Base-by-base conservation (phyloP, 2,329 filamentous ascomycete species). In the Paraphaeosphaeria sporulosa region DNA sequence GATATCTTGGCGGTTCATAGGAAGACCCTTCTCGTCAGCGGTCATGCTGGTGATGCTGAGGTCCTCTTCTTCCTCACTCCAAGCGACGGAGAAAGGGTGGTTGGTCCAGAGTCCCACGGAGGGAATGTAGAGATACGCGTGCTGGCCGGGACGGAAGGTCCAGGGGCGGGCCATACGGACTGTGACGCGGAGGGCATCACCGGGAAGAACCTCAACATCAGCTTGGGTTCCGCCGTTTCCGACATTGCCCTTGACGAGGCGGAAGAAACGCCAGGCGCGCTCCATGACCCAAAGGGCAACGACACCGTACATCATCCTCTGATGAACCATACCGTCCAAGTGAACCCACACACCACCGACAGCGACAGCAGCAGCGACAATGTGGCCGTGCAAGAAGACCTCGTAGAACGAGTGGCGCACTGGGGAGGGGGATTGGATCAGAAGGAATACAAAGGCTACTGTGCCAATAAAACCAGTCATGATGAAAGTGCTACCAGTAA, bases 361-460 rank as follows among this genome's bases (percentile, higher is more conserved):
- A 8, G 86, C 80, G 17, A 87, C 72, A 19, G 86, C 82, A 36
- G 88, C 90, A 25, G 87, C 83, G 4, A 82, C 70, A 59, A 93
- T 91, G 78, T 94, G 91, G 36, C 90, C 72, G 58, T 90, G 80
- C 76, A 93, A 87, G 83, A 94, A 94, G 1, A 84, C 86, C 77
- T 94, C 91, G 76, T 94, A 94, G 72, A 90, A 93, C 17, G 91
- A 90, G 73, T 94, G 91, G 58, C 91, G 86, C 30, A 93, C 78
- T 54, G 89, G 84, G 49, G 90, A 92, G 47, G 86, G 85, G 0
- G 91, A 90, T 68, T 92, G 90, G 57, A 93, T 79, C 43, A 86
- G 76, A 55, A 94, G 85, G 63, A 83, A 83, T 15, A 88, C 77
- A 60, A 92, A 87, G 0, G 88, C 86, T 62, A 82, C 78, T 8